Conservation (phyloP, 2,329 filamentous ascomycete genomes). For the Fusarium sp. region DNA sequence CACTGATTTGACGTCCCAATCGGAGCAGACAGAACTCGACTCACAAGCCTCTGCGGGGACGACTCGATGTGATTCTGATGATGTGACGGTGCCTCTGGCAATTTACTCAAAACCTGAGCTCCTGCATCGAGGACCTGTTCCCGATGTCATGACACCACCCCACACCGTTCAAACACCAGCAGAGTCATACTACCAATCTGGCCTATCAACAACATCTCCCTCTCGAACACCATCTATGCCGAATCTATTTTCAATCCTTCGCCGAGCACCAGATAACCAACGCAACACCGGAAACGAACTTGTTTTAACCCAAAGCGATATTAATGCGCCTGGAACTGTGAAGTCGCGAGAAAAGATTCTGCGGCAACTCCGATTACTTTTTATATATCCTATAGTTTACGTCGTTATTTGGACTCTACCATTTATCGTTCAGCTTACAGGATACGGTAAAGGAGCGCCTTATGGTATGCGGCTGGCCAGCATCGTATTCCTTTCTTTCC, state of each 20-base stretch:
- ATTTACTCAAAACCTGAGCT: slow-evolving; percentile 11
- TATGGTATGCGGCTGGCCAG: slow-evolving; percentile 68
- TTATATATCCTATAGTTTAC: slow-evolving; percentile 82
- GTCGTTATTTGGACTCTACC: slow-evolving; percentile 79
- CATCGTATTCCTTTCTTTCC: slow-evolving; percentile 70
- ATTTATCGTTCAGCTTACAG: slow-evolving; percentile 72
- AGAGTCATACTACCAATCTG: slow-evolving; percentile 18
- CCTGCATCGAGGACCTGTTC: slow-evolving; percentile 1
- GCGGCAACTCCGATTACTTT: slow-evolving; percentile 77
- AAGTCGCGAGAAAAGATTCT: slow-evolving; percentile 68
- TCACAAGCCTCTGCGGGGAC: slow-evolving; percentile 25
- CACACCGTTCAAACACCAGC: not conserved
- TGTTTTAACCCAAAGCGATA: slow-evolving; percentile 26
- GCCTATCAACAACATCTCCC: slow-evolving; percentile 2
- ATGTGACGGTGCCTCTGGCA: slow-evolving; percentile 9
- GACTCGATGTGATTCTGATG: slow-evolving; percentile 23
- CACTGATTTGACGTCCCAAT: slow-evolving; percentile 24
- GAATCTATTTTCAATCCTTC: slow-evolving; percentile 45
- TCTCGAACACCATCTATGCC: slow-evolving; percentile 42
- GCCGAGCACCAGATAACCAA: slow-evolving; percentile 36
- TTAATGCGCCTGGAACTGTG: slow-evolving; percentile 49
- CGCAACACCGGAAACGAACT: slow-evolving; percentile 30
- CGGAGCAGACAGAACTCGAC: slow-evolving; percentile 24
- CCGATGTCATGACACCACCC: slow-evolving; percentile 8
- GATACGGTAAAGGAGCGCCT: slow-evolving; percentile 56